Conservation (phyloP, 371 early-diverging fungal species). For the Gilbertella persicaria region DNA sequence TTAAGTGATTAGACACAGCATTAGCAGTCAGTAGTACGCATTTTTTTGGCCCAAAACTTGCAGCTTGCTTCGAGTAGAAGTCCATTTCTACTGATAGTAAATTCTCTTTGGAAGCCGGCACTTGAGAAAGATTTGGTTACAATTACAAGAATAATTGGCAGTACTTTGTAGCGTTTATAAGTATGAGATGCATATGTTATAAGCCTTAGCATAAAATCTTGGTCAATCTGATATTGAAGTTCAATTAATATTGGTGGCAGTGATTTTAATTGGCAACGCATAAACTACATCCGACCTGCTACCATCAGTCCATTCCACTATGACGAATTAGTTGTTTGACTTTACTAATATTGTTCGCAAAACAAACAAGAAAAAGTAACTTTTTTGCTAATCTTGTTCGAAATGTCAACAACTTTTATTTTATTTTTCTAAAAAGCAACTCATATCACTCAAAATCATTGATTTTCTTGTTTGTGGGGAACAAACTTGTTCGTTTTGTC, state of each 20-base stretch:
- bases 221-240: conserved; percentile 5
- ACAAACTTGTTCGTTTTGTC: too few relatives aligned
- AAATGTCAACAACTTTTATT: too few relatives aligned
- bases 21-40: conserved; percentile 10
- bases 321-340: too few relatives aligned
- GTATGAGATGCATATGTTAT: conserved; percentile 5
- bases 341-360: too few relatives aligned
- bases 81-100: conserved; percentile 1
- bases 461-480: too few relatives aligned
- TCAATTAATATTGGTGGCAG: conserved; percentile 10
- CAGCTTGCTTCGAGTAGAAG: conserved; percentile 11
- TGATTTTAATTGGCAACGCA: conserved; percentile 1
- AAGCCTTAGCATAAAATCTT: conserved; percentile 10
- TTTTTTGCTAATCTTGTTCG: too few relatives aligned
- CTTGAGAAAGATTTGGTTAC: conserved; percentile 13
- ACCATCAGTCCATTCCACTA: conserved; percentile 1
- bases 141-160: conserved; percentile 15
- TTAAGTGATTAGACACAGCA: conserved; percentile 11
- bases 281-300: conserved; percentile 6
- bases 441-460: too few relatives aligned
- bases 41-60: conserved; percentile 17
- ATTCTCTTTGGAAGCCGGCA: conserved; percentile 8
- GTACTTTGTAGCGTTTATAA: conserved; percentile 15
- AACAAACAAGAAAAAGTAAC: too few relatives aligned
- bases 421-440: too few relatives aligned